Evolutionary conservation across 768 basidiomycete species (phyloP), one percentile per base, ranked within the genome.

Genomic region (Auriculariales sp.): DNA sequence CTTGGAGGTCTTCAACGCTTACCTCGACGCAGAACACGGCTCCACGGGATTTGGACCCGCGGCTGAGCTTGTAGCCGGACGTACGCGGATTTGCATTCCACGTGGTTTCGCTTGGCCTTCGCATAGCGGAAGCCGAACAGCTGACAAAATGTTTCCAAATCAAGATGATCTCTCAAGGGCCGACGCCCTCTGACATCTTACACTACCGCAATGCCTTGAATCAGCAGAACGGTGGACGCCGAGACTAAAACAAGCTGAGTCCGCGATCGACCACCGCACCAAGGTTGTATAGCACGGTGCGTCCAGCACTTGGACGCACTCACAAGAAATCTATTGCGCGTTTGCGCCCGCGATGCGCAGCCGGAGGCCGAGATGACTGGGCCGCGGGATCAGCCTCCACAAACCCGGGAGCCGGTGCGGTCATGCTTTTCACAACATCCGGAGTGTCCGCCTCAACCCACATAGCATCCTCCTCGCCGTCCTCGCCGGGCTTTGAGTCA

Each of bases 241-340:
- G 10, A 9, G 27, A 28, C 31, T 48, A 10, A 30, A 48, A 15
- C 14, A 14, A 7, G 24, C 34, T 24, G 49, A 39, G 15, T 50
- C 28, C 14, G 10, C 29, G 39, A 5, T n/a, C n/a, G n/a, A n/a
- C n/a, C n/a, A n/a, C n/a, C n/a, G n/a, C n/a, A n/a, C n/a, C 35
- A 53, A 29, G 22, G 12, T 48, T 45, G 14, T 19, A 29, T n/a
- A 24, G 25, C 25, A 22, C 32, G 31, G 25, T 39, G 49, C 7
- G 33, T 53, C 31, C 52, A 36, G 5, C 28, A 35, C 27, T 25
- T 32, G 30, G 27, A 44, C 22, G 24, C 15, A 29, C 36, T 58
- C 75, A 86, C 74, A 88, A 68, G 55, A 83, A 88, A 62, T 88
- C 85, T 22, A 82, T 69, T 0, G 85, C 85, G 30, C 81, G 71